Evolutionary conservation across 2,329 filamentous ascomycete genomes (phyloP), one percentile per base, ranked within the genome.

Genomic region (Emergomyces orientalis): DNA sequence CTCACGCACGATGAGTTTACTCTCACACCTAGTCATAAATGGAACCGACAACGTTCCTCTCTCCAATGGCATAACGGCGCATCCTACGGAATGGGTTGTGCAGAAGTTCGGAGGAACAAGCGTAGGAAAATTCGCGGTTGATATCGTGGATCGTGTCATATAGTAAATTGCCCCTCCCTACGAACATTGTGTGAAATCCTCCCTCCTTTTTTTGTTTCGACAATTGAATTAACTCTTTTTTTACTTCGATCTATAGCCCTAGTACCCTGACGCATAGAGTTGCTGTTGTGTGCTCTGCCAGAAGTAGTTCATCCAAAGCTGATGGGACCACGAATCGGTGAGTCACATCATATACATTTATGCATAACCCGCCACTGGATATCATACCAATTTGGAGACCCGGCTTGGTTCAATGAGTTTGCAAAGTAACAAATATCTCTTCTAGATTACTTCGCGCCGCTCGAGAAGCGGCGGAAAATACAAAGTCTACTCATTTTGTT

Each of bases 81-180:
- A 27, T 56, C 64, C 64, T 54, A 65, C 64, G 13, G 71, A 72
- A 67, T 96, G 91, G 92, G 82, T 96, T 37, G 89, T 97, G 59
- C 91, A 96, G 75, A 97, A 97, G 77, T 96, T 96, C 75, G 92
- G 92, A 66, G 93, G 93, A 60, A 99, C 93, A 60, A 96, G 90
- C 73, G 89, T 97, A 60, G 94, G 93, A 70, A 97, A 97, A 78
- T 96, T 96, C 71, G 88, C 92, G 60, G 83, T 85, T 69, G 88
- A 88, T 74, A 88, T 89, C 70, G 85, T 87, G 34, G 82, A 86
- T 68, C 83, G 89, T 70, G 90, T 93, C 72, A 84, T 92, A 68
- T 79, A 79, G 82, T 84, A 76, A 27, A 73, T 76, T 61, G 62
- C 57, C 56, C 14, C 56, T 27, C 56, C 39, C 1, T 19, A n/a